phyloP scores from a whole-genome alignment of 2,329 filamentous ascomycete species.

The Xylariaceae sp. region DNA sequence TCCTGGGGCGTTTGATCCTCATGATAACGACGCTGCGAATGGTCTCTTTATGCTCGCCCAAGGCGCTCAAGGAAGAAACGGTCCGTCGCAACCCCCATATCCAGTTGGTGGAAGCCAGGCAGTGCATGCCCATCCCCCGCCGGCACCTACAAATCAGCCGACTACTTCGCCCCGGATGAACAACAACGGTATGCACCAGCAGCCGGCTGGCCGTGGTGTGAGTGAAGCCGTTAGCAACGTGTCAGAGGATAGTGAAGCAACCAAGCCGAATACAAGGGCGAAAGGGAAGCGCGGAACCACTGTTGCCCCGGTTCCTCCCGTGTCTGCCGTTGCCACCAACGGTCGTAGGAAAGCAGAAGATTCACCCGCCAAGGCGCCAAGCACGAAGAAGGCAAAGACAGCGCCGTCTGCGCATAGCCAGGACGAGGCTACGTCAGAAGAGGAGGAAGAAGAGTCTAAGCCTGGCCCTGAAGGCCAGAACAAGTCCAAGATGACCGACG shows the following conservation, averaged over 20 bases:
- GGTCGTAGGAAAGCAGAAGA: constrained; percentile 77
- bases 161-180: constrained; percentile 49
- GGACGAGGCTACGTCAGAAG: constrained; percentile 46
- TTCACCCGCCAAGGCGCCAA: constrained; percentile 54
- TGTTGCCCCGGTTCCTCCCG: constrained; percentile 33
- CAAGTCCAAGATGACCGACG: constrained; percentile 87
- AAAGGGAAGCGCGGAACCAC: constrained; percentile 58
- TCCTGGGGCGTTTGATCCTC: constrained; percentile 70
- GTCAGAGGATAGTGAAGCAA: constrained; percentile 67
- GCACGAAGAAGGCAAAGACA: constrained; percentile 66
- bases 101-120: constrained; percentile 41
- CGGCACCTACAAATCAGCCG: constrained; percentile 33
- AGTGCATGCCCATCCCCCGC: constrained; percentile 45
- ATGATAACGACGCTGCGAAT: constrained; percentile 93
- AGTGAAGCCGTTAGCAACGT: constrained; percentile 65
- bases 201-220: constrained; percentile 46
- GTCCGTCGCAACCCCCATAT: constrained; percentile 49
- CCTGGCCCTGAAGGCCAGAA: constrained; percentile 48
- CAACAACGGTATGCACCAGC: constrained; percentile 43
- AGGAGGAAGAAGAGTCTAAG: constrained; percentile 49
- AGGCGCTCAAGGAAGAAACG: constrained; percentile 51
- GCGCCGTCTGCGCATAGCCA: constrained; percentile 34
- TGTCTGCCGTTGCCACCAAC: constrained; percentile 38
- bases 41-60: constrained; percentile 87
- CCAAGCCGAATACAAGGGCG: constrained; percentile 59